Conservation (phyloP, 148 eudicot species). For the Euryodendron excelsum region DNA sequence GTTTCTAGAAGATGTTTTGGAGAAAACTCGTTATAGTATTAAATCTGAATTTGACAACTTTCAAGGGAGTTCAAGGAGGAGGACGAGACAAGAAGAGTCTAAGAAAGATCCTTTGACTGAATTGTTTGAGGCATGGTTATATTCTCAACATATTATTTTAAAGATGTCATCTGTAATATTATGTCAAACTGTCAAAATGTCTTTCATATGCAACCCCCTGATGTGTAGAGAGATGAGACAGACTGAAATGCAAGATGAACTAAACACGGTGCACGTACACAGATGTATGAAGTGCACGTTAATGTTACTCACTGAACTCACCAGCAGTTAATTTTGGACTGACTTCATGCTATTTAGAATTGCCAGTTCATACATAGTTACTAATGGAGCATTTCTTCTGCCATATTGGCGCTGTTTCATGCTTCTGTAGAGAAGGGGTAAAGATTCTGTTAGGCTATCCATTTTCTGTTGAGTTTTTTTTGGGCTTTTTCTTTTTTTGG, state of each 20-base stretch:
- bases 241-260: neutral
- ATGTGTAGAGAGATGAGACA: neutral
- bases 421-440: neutral
- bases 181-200: neutral
- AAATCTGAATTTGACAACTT: slow-evolving; percentile 53
- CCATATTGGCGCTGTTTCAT: neutral
- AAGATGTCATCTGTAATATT: no score
- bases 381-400: neutral
- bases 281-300: neutral
- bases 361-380: neutral
- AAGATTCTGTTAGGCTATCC: neutral
- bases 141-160: neutral
- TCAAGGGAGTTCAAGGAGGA: slow-evolving; percentile 65
- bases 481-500: no score
- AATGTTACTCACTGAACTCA: neutral
- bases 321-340: neutral
- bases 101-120: slow-evolving; percentile 82
- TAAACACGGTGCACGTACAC: neutral
- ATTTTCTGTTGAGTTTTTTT: neutral
- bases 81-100: slow-evolving; percentile 61
- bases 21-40: slow-evolving; percentile 70
- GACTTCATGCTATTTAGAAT: neutral
- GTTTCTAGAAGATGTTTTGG: slow-evolving; percentile 85
- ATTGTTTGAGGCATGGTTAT: slow-evolving; percentile 62
- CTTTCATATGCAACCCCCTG: neutral